Evolutionary conservation across 2,329 filamentous ascomycete genomes (phyloP).

Genomic region (Arthrobotrys musiformis): DNA sequence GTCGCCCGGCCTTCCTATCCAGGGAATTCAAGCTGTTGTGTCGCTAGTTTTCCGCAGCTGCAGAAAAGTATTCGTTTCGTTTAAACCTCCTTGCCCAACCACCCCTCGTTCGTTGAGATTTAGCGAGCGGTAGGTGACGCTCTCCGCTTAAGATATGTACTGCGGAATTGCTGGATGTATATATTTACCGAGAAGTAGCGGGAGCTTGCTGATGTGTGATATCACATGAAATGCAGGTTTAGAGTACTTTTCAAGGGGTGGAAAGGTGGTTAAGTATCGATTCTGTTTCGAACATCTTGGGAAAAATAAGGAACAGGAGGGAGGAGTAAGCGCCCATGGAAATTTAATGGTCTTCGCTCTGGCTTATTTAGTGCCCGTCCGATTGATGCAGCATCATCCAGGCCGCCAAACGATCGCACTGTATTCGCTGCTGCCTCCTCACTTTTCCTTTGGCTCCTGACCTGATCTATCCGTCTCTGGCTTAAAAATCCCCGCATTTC

Average conservation of each 20-base stretch:
- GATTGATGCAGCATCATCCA: background rate
- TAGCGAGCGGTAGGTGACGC: conserved; percentile 51
- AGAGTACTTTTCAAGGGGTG: conserved; percentile 14
- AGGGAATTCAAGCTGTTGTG: background rate
- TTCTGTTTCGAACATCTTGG: background rate
- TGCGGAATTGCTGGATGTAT: background rate
- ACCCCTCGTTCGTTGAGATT: conserved; percentile 31
- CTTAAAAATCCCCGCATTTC: conserved; percentile 46
- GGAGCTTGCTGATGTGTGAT: conserved; percentile 19
- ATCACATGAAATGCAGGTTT: conserved; percentile 36
- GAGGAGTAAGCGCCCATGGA: conserved; percentile 10
- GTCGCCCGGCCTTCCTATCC: background rate
- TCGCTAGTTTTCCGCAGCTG: conserved; percentile 11
- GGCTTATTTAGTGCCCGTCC: conserved; percentile 17
- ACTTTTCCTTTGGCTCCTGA: conserved; percentile 22
- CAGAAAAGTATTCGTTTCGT: conserved; percentile 8
- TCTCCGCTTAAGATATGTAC: background rate
- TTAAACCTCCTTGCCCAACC: conserved; percentile 25
- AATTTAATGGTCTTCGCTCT: conserved; percentile 7
- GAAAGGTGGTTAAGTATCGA: conserved; percentile 35
- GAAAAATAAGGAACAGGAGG: conserved; percentile 4
- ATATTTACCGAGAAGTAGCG: conserved; percentile 21
- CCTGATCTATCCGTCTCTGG: conserved; percentile 10
- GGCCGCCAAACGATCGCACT: conserved; percentile 9
- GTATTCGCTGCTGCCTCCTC: conserved; percentile 10